Base-by-base conservation (phyloP, 129 eudicot species). In the Chrysanthemum makinoi region DNA sequence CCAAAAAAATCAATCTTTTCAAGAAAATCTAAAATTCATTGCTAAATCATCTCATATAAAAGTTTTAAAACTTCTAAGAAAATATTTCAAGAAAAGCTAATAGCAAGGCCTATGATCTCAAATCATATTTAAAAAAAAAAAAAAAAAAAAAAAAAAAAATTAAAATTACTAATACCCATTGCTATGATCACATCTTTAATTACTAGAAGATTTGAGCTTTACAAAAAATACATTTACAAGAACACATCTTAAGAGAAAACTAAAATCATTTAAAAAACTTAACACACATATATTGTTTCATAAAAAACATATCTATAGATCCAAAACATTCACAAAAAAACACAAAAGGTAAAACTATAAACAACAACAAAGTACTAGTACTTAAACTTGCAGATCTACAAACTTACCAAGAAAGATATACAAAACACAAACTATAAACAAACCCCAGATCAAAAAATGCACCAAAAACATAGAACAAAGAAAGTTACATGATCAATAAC, bases 371-470 rank as follows among this genome's bases (percentile, higher is more conserved):
- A 33, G 43, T 30, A 51, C 20, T 16, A 64, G 59, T 70, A 64
- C 44, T 43, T n/a, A 28, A 70, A 72, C 14, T 46, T 30, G 81
- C 35, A 71, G 81, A 78, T 78, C 81, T 78, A 47, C 18, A 12
- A 73, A 68, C 79, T 62, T 74, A 79, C 75, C 70, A 62, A 35
- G 68, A 72, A 68, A 77, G 56, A 77, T 66, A 48, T 54, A 61
- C n/a, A 66, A 53, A 66, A 60, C 22, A 47, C 11, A 65, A 48
- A 75, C 8, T 53, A 56, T 30, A 11, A 74, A 19, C 63, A 70
- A 69, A 66, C 18, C 83, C 80, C 82, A 78, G 77, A 77, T 83
- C 81, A 74, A 20, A 48, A 55, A 83, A 70, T 66, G 66, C 68
- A 75, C 69, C 24, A 74, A 79, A 83, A 18, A 64, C 78, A 75